phyloP scores from a whole-genome alignment of 805 yeast genomes.

The Yamadazyma takamatsuzukensis region DNA sequence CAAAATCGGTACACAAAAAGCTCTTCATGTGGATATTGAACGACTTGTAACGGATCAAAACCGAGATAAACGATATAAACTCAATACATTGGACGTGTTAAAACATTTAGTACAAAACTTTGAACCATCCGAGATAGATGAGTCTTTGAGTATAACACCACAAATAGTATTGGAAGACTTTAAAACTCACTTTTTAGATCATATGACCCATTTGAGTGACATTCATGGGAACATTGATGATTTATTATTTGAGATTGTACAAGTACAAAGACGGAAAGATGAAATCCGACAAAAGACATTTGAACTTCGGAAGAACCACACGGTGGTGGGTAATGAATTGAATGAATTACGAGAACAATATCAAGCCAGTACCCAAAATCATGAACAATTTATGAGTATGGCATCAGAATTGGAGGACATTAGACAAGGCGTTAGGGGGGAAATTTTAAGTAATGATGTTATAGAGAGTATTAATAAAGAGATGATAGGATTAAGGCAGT shows the following conservation, averaged over 20 bases:
- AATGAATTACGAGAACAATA: slow-evolving; percentile 22
- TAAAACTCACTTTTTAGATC: slow-evolving; percentile 24
- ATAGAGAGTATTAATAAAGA: slow-evolving; percentile 6
- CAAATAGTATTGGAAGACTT: slow-evolving; percentile 26
- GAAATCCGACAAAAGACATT: slow-evolving; percentile 25
- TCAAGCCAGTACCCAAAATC: slow-evolving; percentile 14
- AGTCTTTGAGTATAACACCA: slow-evolving; percentile 16
- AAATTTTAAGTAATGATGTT: neutral
- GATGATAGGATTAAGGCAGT: slow-evolving; percentile 5
- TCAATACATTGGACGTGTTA: slow-evolving; percentile 37
- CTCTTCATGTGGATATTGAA: slow-evolving; percentile 27
- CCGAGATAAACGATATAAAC: slow-evolving; percentile 21
- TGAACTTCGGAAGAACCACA: slow-evolving; percentile 27
- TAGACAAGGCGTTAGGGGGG: neutral
- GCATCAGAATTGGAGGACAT: slow-evolving; percentile 3
- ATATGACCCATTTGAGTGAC: slow-evolving; percentile 29
- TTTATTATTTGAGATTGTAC: slow-evolving; percentile 23
- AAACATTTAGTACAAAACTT: slow-evolving; percentile 27
- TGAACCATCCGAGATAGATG: slow-evolving; percentile 17
- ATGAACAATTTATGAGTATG: slow-evolving; percentile 12
- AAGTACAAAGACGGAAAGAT: slow-evolving; percentile 30
- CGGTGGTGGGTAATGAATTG: slow-evolving; percentile 28
- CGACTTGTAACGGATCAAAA: slow-evolving; percentile 20
- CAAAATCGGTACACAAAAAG: slow-evolving; percentile 13
- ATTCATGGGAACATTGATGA: slow-evolving; percentile 32